Evolutionary conservation across 495 filamentous ascomycete species (phyloP).

Genomic region (Penicillium pancosmium): DNA sequence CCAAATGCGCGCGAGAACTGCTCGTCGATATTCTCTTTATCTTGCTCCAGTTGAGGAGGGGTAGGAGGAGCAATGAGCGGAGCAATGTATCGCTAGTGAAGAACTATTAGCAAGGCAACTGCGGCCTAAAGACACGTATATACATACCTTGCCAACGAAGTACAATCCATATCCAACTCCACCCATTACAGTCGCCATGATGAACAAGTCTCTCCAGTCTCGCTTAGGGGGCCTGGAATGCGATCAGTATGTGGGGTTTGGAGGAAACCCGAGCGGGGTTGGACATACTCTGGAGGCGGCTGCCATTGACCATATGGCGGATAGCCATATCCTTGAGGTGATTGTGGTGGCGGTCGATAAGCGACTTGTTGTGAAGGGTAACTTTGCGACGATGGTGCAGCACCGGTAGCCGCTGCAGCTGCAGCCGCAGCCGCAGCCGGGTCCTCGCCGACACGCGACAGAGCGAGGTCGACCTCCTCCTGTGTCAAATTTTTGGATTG

Average conservation of each 20-base stretch:
- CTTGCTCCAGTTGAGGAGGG: slow-evolving; percentile 85
- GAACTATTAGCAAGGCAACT: slow-evolving; percentile 14
- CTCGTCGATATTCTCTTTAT: slow-evolving; percentile 89
- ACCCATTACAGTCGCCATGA: slow-evolving; percentile 90
- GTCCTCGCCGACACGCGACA: slow-evolving; percentile 70
- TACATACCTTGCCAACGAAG: slow-evolving; percentile 73
- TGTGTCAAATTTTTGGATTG: slow-evolving; percentile 96
- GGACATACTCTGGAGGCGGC: slow-evolving; percentile 62
- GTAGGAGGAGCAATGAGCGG: slow-evolving; percentile 93
- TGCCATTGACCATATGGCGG: slow-evolving; percentile 72
- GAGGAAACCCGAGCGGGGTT: neutral
- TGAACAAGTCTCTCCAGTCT: slow-evolving; percentile 99
- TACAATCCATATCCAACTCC: slow-evolving; percentile 88
- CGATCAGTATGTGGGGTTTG: slow-evolving; percentile 18
- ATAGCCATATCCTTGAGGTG: slow-evolving; percentile 69
- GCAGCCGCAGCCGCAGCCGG: slow-evolving; percentile 41
- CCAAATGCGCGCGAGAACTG: slow-evolving; percentile 89
- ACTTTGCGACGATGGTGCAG: slow-evolving; percentile 42
- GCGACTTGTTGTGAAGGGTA: slow-evolving; percentile 55
- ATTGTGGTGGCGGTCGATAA: slow-evolving; percentile 54
- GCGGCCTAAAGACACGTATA: neutral
- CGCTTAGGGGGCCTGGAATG: slow-evolving; percentile 61
- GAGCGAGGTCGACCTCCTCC: slow-evolving; percentile 86
- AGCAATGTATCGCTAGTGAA: slow-evolving; percentile 75
- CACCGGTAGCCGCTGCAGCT: slow-evolving; percentile 28